These are phyloP conservation scores for Aspergillus ustus DNA, from an alignment of 2,329 filamentous ascomycete genomes.

Conservation along the genomic window DNA sequence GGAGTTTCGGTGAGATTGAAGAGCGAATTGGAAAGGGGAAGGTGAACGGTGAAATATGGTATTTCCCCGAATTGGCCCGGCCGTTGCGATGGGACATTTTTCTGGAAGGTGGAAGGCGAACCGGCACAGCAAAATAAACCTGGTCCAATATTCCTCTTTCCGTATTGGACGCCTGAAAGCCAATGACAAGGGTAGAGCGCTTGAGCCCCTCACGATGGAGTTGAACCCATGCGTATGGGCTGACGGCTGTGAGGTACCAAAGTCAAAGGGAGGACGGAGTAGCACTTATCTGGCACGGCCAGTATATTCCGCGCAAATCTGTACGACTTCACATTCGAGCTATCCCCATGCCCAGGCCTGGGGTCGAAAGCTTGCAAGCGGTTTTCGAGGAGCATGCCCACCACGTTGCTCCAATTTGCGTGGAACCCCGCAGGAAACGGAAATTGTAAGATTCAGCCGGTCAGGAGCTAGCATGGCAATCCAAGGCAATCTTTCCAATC, in stretches of 20 bases:
- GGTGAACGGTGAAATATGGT: not conserved
- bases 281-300: not conserved
- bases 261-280: not conserved
- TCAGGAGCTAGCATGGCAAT: constrained; percentile 11
- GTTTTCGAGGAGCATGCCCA: not conserved
- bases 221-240: not conserved
- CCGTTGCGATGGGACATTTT: not conserved
- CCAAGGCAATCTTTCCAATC: constrained; percentile 1
- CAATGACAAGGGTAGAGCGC: not conserved
- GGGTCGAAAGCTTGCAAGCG: constrained; percentile 4
- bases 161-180: not conserved
- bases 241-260: not conserved
- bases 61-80: not conserved
- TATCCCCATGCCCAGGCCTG: not conserved
- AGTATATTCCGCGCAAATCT: not conserved
- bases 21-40: not conserved
- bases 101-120: constrained; percentile 10
- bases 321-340: not conserved
- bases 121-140: not conserved
- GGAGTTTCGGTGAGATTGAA: not conserved
- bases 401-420: constrained; percentile 5
- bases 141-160: not conserved
- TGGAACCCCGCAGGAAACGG: constrained; percentile 12
- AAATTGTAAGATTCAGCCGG: not conserved
- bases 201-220: constrained; percentile 2